Base-by-base conservation (phyloP, 441 rosid species). In the Adansonia grandidieri region DNA sequence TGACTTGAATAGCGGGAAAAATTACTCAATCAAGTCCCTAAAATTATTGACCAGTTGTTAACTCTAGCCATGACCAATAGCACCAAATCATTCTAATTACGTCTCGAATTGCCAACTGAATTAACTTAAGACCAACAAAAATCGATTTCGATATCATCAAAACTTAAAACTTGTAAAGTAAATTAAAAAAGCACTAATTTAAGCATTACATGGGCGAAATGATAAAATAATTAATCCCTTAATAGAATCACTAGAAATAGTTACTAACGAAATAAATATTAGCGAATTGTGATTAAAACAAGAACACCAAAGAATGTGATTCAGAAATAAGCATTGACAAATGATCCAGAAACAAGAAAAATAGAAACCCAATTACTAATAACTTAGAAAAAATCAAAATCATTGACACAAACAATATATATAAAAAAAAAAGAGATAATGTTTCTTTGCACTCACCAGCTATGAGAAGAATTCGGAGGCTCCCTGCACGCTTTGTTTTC, bases 291-390 rank as follows among this genome's bases (percentile, higher is more conserved):
- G 10, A 22, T 17, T 62, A 57, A 17, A 6, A 57, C 9, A 53
- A 9, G 0, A 45, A 67, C 17, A 72, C 37, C 47, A 37, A 37
- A n/a, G 28, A 56, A n/a, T n/a, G 51, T 40, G 75, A 56, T 54
- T 72, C 17, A 37, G 32, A 37, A 54, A 9, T 50, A 24, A 24
- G 1, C 75, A 72, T n/a, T 72, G 28, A 56, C 50, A 56, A 53
- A 67, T 67, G 32, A 45, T 19, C 72, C 54, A 68, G 72, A 67
- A 67, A 67, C 32, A 67, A 67, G 54, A 9, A 5, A 67, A 69
- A n/a, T 10, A 60, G 22, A 72, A n/a, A 37, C 22, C 75, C 44
- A 72, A 54, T 20, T 8, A 37, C 17, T 32, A 32, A 54, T 9
- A 2, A 71, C 28, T 24, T 0, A 24, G 28, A 24, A 1, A 24